phyloP scores from a whole-genome alignment of 257 asterid species.

The Rhazya stricta region DNA sequence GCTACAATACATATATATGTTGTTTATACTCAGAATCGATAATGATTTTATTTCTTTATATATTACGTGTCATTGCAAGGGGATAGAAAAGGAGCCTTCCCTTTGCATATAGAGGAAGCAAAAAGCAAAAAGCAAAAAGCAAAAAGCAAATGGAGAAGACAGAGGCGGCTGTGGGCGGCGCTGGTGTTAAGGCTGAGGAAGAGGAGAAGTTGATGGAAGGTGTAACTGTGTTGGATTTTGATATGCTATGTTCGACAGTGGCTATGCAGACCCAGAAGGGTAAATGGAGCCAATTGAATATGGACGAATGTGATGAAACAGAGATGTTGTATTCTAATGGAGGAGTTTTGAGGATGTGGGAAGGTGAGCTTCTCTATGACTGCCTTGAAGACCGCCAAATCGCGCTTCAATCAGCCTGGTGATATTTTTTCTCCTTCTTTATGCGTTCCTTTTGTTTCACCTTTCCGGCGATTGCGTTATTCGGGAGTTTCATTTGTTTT shows the following conservation, averaged over 20 bases:
- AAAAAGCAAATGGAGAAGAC: constrained; percentile 27
- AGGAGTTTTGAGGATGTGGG: constrained; percentile 92
- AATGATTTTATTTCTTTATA: neutral
- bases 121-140: neutral
- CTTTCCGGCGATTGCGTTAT: neutral
- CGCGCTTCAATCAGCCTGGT: constrained; percentile 85
- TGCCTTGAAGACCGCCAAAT: constrained; percentile 65
- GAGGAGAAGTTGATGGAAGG: constrained; percentile 49
- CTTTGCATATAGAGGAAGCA: neutral
- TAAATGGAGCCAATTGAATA: constrained; percentile 55
- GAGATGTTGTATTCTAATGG: constrained; percentile 32
- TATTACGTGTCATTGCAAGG: neutral
- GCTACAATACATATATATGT: neutral
- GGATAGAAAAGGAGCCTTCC: neutral
- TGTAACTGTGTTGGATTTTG: constrained; percentile 72
- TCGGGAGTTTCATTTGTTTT: neutral
- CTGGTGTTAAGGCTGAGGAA: constrained; percentile 36
- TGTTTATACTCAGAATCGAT: neutral
- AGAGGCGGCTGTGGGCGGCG: constrained; percentile 26
- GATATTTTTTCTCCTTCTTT: neutral
- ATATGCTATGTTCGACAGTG: constrained; percentile 81
- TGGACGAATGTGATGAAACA: constrained; percentile 25
- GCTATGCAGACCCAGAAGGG: constrained; percentile 75
- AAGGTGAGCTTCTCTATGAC: constrained; percentile 75
- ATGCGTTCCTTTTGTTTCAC: neutral